Evolutionary conservation across 2,329 filamentous ascomycete genomes (phyloP), one percentile per base, ranked within the genome.

Genomic region (Ramularia collo-cygni): DNA sequence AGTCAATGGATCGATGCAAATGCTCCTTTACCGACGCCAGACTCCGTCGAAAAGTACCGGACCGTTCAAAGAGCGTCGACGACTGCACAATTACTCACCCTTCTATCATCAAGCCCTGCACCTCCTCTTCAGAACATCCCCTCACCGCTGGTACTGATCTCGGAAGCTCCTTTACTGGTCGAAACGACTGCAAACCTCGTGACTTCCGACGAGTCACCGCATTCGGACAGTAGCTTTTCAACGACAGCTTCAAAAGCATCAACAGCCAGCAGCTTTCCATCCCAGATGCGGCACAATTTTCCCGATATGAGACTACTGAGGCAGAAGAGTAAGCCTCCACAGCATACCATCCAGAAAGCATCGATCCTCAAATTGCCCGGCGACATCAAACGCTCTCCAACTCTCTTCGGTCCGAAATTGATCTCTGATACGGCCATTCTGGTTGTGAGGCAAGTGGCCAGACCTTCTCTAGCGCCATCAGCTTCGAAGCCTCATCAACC

Each of bases 1-100:
- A 42, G 51, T 60, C 27, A 30, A 59, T 50, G 48, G 40, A 18
- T 56, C 56, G 40, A 58, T 59, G 55, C 55, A 54, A 30, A 49
- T 52, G n/a, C 51, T 54, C 21, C 55, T 32, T 44, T 17, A 8
- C 35, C 36, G 13, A 43, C 26, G 16, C 39, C 41, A 2, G 47
- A 45, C 26, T 42, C 42, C 7, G 28, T 47, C n/a, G 39, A 42
- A 15, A 32, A 37, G 14, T 51, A 50, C 38, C 42, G 39, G 14
- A 34, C 44, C 12, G 31, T 27, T 24, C 47, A 40, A 17, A 34
- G 38, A 28, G 44, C 42, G 26, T 35, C 41, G 7, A 42, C 43
- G 7, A 42, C 40, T 35, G 42, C 42, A 7, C 46, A 48, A 18
- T 21, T 48, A 14, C 43, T 34, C 27, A 27, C 33, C 29, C 16